Evolutionary conservation across 495 filamentous ascomycete genomes (phyloP).

Genomic region (Penicillium silybi): DNA sequence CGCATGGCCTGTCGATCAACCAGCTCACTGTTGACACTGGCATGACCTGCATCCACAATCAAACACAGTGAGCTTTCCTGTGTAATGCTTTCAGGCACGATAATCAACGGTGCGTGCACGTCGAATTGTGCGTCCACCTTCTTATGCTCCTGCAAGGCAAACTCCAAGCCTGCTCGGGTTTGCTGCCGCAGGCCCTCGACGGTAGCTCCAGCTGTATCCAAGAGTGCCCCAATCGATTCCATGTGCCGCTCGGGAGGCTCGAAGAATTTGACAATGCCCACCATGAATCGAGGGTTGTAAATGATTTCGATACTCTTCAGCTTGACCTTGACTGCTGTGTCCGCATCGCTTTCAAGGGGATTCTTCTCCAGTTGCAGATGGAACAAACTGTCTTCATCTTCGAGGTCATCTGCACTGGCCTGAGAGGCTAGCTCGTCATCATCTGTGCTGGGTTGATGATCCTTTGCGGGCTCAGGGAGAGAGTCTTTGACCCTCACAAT

Average conservation of each 20-base stretch:
- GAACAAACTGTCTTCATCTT: slow-evolving; percentile 79
- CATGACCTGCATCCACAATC: slow-evolving; percentile 94
- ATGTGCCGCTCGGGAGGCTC: slow-evolving; percentile 93
- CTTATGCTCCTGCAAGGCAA: slow-evolving; percentile 95
- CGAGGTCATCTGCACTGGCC: slow-evolving; percentile 47
- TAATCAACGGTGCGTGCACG: slow-evolving; percentile 92
- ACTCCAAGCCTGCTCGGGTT: slow-evolving; percentile 91
- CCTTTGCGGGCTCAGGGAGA: slow-evolving; percentile 45
- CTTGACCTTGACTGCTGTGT: slow-evolving; percentile 84
- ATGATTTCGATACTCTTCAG: slow-evolving; percentile 94
- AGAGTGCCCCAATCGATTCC: slow-evolving; percentile 91
- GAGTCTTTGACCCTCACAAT: slow-evolving; percentile 94
- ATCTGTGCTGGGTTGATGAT: slow-evolving; percentile 42
- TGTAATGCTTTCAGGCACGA: slow-evolving; percentile 89
- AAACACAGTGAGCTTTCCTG: slow-evolving; percentile 75
- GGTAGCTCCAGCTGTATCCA: slow-evolving; percentile 92
- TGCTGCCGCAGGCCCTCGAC: slow-evolving; percentile 93
- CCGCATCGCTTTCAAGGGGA: slow-evolving; percentile 85
- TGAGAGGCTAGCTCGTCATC: slow-evolving; percentile 61
- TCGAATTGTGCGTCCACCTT: slow-evolving; percentile 95
- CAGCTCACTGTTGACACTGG: slow-evolving; percentile 86
- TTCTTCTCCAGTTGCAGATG: slow-evolving; percentile 89
- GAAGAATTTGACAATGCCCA: slow-evolving; percentile 90
- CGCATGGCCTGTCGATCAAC: slow-evolving; percentile 85
- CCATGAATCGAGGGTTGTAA: slow-evolving; percentile 89